Percentiles rank a stretch among this genome's conserved stretches.
phyloP scores from a whole-genome alignment of 2,329 filamentous ascomycete species.

The Aspergillus fumigatiaffinis region DNA sequence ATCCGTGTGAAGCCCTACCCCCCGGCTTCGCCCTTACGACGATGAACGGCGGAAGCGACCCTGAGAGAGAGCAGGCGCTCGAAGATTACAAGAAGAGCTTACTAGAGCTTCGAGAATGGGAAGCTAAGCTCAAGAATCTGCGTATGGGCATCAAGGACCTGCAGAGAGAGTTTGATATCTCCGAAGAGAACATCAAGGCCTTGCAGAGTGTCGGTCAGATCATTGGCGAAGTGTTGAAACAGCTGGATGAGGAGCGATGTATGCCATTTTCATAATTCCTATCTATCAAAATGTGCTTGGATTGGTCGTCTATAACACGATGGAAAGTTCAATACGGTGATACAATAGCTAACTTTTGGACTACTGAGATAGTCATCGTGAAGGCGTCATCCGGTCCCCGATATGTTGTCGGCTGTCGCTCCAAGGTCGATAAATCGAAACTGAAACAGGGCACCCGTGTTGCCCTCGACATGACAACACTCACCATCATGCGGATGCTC shows the following conservation, averaged over 20 bases:
- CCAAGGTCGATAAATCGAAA: slow-evolving; percentile 95
- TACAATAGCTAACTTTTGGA: slow-evolving; percentile 17
- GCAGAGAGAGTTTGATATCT: slow-evolving; percentile 92
- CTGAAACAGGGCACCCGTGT: slow-evolving; percentile 98
- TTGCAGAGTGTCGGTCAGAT: slow-evolving; percentile 98
- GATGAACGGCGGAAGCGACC: slow-evolving; percentile 44
- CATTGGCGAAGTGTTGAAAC: slow-evolving; percentile 97
- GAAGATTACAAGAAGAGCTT: slow-evolving; percentile 75
- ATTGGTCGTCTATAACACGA: background rate
- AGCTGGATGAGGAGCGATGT: slow-evolving; percentile 98
- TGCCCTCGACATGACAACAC: slow-evolving; percentile 97
- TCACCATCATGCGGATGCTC: slow-evolving; percentile 99
- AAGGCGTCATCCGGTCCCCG: slow-evolving; percentile 95
- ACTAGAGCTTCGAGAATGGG: slow-evolving; percentile 96
- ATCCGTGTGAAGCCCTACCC: slow-evolving; percentile 1
- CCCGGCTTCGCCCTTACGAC: slow-evolving; percentile 15
- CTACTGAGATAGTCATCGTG: slow-evolving; percentile 70
- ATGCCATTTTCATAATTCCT: slow-evolving; percentile 37
- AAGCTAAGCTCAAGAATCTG: slow-evolving; percentile 91
- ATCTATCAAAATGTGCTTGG: background rate
- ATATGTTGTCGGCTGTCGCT: slow-evolving; percentile 97
- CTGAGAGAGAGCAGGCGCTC: slow-evolving; percentile 64
- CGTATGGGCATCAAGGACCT: slow-evolving; percentile 94
- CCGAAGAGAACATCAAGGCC: slow-evolving; percentile 99
- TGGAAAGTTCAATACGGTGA: background rate